Conservation (phyloP, 139 green algal species). For the Haematococcus lacustris region DNA sequence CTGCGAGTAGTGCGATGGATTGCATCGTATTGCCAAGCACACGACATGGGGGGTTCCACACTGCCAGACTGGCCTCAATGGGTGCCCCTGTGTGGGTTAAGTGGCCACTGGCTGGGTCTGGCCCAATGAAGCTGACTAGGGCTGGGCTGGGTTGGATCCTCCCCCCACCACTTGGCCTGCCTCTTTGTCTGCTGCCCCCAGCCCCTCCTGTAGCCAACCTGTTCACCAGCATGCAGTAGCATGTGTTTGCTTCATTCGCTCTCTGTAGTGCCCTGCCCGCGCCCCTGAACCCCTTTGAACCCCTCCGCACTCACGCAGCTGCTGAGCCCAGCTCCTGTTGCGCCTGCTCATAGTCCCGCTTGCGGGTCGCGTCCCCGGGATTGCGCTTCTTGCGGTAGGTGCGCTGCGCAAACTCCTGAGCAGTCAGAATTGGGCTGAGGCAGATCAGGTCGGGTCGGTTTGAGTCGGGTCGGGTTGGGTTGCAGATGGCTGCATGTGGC, state of each 20-base stretch:
- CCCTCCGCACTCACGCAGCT: not conserved
- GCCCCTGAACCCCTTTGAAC: not conserved
- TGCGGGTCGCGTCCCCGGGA: constrained; percentile 34
- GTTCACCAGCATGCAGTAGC: not conserved
- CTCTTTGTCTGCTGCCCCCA: not conserved
- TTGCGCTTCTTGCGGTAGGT: constrained; percentile 47
- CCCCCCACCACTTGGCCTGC: not conserved
- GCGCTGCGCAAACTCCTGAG: constrained; percentile 65
- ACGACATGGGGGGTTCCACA: no score
- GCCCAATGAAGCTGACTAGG: not conserved
- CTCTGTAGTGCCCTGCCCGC: not conserved
- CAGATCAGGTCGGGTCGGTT: not conserved
- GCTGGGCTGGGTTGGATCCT: not conserved
- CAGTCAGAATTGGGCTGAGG: not conserved
- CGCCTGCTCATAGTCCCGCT: constrained; percentile 33
- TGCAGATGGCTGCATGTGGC: not conserved
- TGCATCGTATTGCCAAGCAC: no score
- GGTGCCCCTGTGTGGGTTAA: no score
- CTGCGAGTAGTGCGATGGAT: constrained; percentile 3
- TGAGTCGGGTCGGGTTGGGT: not conserved
- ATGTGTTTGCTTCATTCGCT: not conserved
- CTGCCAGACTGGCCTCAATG: no score
- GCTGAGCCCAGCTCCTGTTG: not conserved
- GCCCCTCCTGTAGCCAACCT: not conserved
- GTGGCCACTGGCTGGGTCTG: no score